phyloP scores from a whole-genome alignment of 164 flowering plant species.

The Protea cynaroides region DNA sequence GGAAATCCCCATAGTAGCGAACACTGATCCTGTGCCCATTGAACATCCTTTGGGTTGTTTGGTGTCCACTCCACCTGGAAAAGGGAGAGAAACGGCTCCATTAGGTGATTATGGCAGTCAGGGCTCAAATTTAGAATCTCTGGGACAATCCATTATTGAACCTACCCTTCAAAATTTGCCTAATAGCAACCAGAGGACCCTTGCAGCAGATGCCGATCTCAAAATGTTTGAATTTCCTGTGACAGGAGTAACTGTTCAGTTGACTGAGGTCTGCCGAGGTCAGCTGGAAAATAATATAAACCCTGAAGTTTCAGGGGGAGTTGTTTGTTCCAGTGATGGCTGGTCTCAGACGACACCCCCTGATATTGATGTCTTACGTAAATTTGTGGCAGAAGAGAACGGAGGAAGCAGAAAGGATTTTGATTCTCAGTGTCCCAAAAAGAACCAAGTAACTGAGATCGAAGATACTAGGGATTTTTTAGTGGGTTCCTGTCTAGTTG shows the following conservation, averaged over 20 bases:
- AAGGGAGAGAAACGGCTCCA: not conserved
- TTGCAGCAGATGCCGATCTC: no score
- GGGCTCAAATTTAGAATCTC: constrained; percentile 1
- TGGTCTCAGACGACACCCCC: no score
- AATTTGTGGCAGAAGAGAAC: not conserved
- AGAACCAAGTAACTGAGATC: not conserved
- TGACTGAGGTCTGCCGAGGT: no score
- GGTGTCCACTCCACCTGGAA: not conserved
- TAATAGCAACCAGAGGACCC: not conserved
- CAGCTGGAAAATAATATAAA: no score
- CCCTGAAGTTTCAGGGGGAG: no score
- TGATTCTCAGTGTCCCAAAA: not conserved
- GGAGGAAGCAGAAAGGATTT: not conserved
- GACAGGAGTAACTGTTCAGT: no score
- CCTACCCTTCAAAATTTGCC: not conserved
- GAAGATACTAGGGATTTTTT: not conserved
- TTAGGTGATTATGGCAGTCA: not conserved
- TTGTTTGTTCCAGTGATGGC: no score
- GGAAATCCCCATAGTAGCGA: not conserved
- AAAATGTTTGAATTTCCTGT: no score
- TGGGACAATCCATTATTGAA: not conserved
- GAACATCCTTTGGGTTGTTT: not conserved
- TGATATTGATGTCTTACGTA: no score
- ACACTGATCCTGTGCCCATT: not conserved
- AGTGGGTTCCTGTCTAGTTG: not conserved